Conservation (phyloP, 2,329 filamentous ascomycete genomes). For the Aspergillus udagawae region DNA sequence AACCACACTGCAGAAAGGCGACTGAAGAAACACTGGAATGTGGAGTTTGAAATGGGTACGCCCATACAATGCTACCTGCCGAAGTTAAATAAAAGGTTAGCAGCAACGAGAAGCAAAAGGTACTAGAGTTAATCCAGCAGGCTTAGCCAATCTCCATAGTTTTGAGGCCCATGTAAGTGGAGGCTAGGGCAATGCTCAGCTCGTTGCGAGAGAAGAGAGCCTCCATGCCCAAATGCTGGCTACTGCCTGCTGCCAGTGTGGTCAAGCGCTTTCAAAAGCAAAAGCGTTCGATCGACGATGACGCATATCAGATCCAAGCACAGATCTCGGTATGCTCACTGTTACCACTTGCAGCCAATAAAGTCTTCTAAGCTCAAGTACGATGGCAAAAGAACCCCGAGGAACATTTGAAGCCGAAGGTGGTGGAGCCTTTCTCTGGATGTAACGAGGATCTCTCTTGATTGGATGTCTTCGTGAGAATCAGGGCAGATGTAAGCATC, state of each 20-base stretch:
- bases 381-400: not conserved
- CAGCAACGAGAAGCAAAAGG: not conserved
- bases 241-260: not conserved
- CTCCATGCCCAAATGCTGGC: not conserved
- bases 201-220: not conserved
- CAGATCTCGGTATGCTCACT: not conserved
- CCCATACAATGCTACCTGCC: not conserved
- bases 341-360: not conserved
- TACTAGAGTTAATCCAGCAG: not conserved
- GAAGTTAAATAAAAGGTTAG: not conserved
- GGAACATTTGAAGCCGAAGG: not conserved
- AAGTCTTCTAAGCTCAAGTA: not conserved
- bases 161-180: not conserved
- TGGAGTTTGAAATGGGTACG: not conserved
- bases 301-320: not conserved
- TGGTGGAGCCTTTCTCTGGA: not conserved
- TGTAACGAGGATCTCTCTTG: not conserved
- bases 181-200: not conserved
- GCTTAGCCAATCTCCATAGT: not conserved
- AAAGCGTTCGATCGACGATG: not conserved
- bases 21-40: not conserved
- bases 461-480: not conserved
- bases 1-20: not conserved
- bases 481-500: conserved; percentile 12
- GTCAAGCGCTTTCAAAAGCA: not conserved